phyloP scores from a whole-genome alignment of 2,329 filamentous ascomycete species.

The Nothopassalora personata region DNA sequence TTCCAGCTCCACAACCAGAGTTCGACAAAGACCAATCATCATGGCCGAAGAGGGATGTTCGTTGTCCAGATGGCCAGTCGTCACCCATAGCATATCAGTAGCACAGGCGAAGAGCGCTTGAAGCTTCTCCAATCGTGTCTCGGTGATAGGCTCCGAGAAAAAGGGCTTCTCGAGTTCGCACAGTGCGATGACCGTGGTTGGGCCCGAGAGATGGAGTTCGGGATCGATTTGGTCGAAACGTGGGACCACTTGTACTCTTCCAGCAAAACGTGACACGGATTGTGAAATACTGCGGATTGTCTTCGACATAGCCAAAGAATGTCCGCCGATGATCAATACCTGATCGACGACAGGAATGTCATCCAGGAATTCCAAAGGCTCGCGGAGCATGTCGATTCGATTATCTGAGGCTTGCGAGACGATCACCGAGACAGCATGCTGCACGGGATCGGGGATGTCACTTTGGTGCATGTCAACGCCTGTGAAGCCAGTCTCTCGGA shows the following conservation, averaged over 20 bases:
- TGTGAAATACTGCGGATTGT: conserved; percentile 12
- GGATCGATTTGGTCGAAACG: conserved; percentile 12
- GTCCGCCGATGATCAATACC: conserved; percentile 18
- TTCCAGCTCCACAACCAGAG: conserved; percentile 14
- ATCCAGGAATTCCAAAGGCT: conserved; percentile 14
- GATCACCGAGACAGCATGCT: conserved; percentile 16
- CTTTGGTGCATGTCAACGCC: conserved; percentile 26
- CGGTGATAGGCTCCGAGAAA: conserved; percentile 10
- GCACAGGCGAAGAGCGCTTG: conserved; percentile 12
- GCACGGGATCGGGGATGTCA: conserved; percentile 12
- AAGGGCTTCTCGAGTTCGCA: conserved; percentile 18
- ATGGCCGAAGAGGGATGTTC: conserved; percentile 12
- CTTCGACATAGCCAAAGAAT: conserved; percentile 13
- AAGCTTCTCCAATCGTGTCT: conserved; percentile 12
- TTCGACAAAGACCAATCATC: conserved; percentile 19
- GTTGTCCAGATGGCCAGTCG: conserved; percentile 12
- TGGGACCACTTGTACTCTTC: conserved; percentile 14
- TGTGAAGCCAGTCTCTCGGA: conserved; percentile 33
- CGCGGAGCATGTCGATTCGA: conserved; percentile 13
- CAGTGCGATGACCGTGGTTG: conserved; percentile 16
- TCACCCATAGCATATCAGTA: conserved; percentile 16
- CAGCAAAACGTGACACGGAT: conserved; percentile 12
- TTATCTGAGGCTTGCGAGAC: conserved; percentile 9
- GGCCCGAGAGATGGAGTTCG: conserved; percentile 2
- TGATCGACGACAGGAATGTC: conserved; percentile 13